Evolutionary conservation across 1,284 basidiomycete species (phyloP), one percentile per base, ranked within the genome.

Genomic region (Leucoagaricus sp.): DNA sequence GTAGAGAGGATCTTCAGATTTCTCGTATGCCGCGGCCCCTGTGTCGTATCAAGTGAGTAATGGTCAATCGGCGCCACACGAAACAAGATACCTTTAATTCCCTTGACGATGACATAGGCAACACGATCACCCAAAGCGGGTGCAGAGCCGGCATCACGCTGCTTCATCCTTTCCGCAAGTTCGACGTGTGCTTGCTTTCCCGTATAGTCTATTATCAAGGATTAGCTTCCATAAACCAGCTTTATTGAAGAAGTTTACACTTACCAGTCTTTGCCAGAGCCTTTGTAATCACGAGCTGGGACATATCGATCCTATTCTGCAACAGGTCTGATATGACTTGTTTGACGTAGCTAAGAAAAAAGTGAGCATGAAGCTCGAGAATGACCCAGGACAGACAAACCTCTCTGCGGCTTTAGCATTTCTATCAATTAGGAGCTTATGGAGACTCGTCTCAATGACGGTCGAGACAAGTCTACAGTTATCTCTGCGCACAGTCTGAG

Each of bases 1-100:
- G 64, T 93, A 98, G 54, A 98, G 81, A 0, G 95, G 95, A 67
- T 98, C 95, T 69, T 98, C 95, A 0, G 95, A 96, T 71, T 97
- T 97, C 69, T 98, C 96, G 63, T 96, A 98, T 15, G 95, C 95
- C n/a, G 94, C 93, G 25, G 96, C 95, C 64, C 93, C 93, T 93
- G 15, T 5, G 29, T 12, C 10, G 29, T 2, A n/a, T 7, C n/a
- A 31, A 21, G 29, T 48, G 17, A 49, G 26, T 8, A 19, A 21
- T 33, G 26, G 4, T 41, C 17, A n/a, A n/a, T n/a, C 19, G 40
- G 13, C 17, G 40, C 19, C 17, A 6, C 4, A 15, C 4, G 5
- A 41, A 21, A 4, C 40, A 12, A 41, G 46, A 15, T 58, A 90
- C 91, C 93, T 78, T 96, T 97, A 60, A 91, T 89, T 9, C 93